phyloP scores from a whole-genome alignment of 2,329 filamentous ascomycete species.

The Fusarium brachygibbosum region DNA sequence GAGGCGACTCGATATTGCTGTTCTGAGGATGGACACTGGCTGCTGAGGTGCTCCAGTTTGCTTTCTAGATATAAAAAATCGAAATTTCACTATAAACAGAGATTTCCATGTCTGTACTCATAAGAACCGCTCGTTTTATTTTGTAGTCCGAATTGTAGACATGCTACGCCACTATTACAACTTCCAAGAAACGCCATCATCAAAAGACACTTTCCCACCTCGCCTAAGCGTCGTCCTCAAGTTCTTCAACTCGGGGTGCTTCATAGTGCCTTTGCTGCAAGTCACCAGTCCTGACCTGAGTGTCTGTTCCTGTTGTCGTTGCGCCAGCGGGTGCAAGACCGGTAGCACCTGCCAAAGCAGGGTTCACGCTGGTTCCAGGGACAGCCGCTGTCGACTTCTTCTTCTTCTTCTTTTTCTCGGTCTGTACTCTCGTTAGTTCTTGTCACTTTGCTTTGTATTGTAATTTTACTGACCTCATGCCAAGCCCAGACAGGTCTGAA shows the following conservation, averaged over 20 bases:
- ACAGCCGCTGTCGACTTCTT: constrained; percentile 62
- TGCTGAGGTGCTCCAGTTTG: constrained; percentile 40
- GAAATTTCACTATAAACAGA: constrained; percentile 3
- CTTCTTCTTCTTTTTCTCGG: constrained; percentile 66
- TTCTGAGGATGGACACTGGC: constrained; percentile 32
- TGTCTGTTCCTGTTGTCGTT: constrained; percentile 69
- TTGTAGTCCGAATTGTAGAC: constrained; percentile 32
- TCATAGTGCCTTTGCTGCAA: constrained; percentile 61
- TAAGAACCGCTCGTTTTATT: constrained; percentile 23
- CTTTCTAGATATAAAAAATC: constrained; percentile 40
- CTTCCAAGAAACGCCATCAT: constrained; percentile 45
- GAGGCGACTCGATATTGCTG: constrained; percentile 48
- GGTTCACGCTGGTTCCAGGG: constrained; percentile 54
- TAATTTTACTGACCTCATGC: constrained; percentile 81
- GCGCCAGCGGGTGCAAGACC: constrained; percentile 67
- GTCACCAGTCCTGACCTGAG: constrained; percentile 62
- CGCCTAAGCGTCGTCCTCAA: constrained; percentile 63
- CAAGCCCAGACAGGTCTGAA: constrained; percentile 98
- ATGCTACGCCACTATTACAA: constrained; percentile 45
- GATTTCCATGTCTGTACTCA: background rate
- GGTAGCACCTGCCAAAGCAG: constrained; percentile 65
- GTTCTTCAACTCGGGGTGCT: constrained; percentile 67
- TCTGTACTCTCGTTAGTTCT: constrained; percentile 47
- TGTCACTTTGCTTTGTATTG: background rate
- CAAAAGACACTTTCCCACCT: constrained; percentile 30